Evolutionary conservation across 2,329 filamentous ascomycete species (phyloP), one percentile per base, ranked within the genome.

Genomic region (Furcasterigmium furcatum): DNA sequence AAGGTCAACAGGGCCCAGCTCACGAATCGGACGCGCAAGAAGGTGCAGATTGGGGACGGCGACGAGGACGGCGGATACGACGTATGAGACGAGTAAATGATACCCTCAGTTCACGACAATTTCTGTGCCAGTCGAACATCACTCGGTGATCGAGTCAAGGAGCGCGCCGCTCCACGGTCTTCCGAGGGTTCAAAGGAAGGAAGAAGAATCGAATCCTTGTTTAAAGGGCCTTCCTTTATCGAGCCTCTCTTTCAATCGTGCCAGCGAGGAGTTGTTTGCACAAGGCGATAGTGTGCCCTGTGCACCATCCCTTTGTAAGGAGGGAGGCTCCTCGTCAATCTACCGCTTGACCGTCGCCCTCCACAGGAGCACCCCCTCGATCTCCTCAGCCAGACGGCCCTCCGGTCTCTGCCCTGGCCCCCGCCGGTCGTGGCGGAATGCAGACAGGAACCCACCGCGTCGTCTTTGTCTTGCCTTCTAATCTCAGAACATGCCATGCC

Each of bases 1-100:
- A 94, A 91, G 71, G 87, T 97, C 60, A 88, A 88, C 57, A 74
- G 96, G 60, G 90, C 95, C 70, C 85, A 90, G 65, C 84, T 97
- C 61, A 92, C 87, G 52, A 88, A 87, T 58, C 80, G 80, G 61
- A 88, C 87, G 58, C 82, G 91, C 60, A 91, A 86, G 69, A 95
- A 89, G 76, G 91, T 97, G 73, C 91, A 85, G 71, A 85, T 95
- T 72, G 87, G 74, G 66, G 83, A 87, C 60, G 82, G 82, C 54
- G 79, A 81, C 55, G 68, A 74, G 48, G 59, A 55, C 46, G 65
- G 67, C 38, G 68, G 74, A 48, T 59, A 55, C 46, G 65, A 69
- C 41, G 49, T 44, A 22, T 52, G 41, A 50, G 40, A 27, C 9
- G 34, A 19, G 34, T 18, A 16, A 18, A 9, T 18, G 34, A 36